Conservation (phyloP, 768 basidiomycete species). For the Tricholoma terreum region DNA sequence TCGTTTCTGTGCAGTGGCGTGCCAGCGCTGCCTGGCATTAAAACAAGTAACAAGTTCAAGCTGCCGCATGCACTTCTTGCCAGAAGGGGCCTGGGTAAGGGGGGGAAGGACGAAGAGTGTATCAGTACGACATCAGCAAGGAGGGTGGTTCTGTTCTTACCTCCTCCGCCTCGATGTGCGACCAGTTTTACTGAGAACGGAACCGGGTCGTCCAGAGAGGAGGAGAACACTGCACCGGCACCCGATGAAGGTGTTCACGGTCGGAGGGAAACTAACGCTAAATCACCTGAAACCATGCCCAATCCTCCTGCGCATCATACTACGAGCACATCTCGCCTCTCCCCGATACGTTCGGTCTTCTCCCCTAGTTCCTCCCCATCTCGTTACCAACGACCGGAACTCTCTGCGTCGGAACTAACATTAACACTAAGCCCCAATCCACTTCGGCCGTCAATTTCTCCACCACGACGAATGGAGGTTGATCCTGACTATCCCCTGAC, state of each 20-base stretch:
- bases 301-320: background rate
- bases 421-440: background rate
- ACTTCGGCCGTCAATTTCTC: background rate
- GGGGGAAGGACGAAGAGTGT: conserved; percentile 10
- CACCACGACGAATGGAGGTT: background rate
- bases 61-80: conserved; percentile 4
- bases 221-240: background rate
- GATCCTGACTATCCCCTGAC: conserved; percentile 1
- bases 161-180: conserved; percentile 17
- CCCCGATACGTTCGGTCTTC: conserved; percentile 8
- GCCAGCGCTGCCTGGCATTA: background rate
- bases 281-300: background rate
- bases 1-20: background rate
- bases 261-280: background rate
- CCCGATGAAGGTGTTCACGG: background rate
- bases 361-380: conserved; percentile 1
- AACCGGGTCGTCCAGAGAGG: background rate
- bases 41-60: conserved; percentile 13
- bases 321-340: conserved; percentile 10
- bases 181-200: background rate
- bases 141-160: conserved; percentile 25
- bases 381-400: background rate
- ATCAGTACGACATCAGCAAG: conserved; percentile 20
- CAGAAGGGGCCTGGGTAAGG: background rate
- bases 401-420: background rate